A percentile compares a stretch with the other conserved stretches of the same genome.
Conservation (phyloP, 2,329 filamentous ascomycete genomes). For the Diplodia intermedia region DNA sequence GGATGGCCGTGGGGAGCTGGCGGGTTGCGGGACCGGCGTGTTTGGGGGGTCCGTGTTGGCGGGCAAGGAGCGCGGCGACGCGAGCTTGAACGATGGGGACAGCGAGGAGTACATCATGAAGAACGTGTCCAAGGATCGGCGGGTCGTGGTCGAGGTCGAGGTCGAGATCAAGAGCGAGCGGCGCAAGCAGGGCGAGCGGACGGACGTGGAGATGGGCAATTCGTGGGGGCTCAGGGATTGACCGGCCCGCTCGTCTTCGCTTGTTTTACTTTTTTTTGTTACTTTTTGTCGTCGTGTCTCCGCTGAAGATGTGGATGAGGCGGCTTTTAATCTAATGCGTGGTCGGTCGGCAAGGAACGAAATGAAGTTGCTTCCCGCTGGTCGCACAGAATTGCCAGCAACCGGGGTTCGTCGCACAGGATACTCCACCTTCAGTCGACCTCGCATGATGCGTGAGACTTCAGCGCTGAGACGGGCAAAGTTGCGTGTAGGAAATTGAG, state of each 20-base stretch:
- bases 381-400: constrained; percentile 6
- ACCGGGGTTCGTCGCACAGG: not conserved
- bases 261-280: not conserved
- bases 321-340: not conserved
- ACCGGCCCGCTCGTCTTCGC: not conserved
- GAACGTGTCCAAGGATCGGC: not conserved
- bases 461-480: constrained; percentile 8
- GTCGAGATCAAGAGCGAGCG: constrained; percentile 4
- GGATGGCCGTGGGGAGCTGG: not conserved
- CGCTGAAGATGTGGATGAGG: not conserved
- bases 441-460: constrained; percentile 3
- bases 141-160: constrained; percentile 7
- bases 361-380: not conserved
- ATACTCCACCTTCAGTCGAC: constrained; percentile 4
- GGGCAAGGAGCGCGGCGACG: not conserved
- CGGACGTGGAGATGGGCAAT: constrained; percentile 5
- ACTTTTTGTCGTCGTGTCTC: not conserved
- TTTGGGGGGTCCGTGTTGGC: too few relatives aligned
- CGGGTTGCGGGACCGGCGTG: not conserved
- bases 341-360: constrained; percentile 1
- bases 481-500: constrained; percentile 8
- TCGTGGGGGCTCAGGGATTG: not conserved
- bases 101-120: constrained; percentile 17
- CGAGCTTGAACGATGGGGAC: not conserved
- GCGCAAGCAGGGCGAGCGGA: constrained; percentile 7